phyloP scores from a whole-genome alignment of 257 asterid genomes.

The Nicotiana paniculata region DNA sequence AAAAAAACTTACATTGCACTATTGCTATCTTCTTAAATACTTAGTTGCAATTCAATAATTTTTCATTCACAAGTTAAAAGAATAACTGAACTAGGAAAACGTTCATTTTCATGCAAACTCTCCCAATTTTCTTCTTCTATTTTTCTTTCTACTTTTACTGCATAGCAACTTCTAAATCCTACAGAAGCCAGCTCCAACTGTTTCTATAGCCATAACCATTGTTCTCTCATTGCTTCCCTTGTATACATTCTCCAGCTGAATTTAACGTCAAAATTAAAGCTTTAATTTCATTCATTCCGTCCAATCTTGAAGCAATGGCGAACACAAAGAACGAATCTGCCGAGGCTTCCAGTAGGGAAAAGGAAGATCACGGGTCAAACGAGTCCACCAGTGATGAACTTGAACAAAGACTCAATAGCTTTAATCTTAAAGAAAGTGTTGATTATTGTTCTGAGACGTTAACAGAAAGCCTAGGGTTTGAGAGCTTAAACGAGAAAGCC shows the following conservation, averaged over 20 bases:
- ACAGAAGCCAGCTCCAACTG: not conserved
- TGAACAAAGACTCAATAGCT: not conserved
- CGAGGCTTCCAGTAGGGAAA: too few relatives aligned
- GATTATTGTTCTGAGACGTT: not conserved
- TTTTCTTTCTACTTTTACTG: too few relatives aligned
- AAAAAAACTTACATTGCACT: too few relatives aligned
- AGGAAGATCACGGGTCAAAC: not conserved
- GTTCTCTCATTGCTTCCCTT: too few relatives aligned
- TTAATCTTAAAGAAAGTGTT: not conserved
- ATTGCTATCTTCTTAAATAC: too few relatives aligned
- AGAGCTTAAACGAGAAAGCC: constrained; percentile 5
- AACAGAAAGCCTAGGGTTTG: constrained; percentile 15
- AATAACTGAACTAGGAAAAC: too few relatives aligned
- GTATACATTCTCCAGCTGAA: too few relatives aligned
- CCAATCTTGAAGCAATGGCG: not conserved
- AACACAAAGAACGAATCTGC: not conserved
- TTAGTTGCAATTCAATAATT: too few relatives aligned
- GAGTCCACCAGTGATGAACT: not conserved
- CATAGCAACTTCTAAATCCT: too few relatives aligned
- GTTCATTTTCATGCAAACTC: not conserved
- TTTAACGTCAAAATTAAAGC: too few relatives aligned
- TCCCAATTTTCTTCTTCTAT: not conserved
- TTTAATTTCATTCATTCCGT: not conserved
- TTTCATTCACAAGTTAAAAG: too few relatives aligned
- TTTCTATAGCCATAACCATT: not conserved